These are phyloP conservation scores for Ochetophila trinervis DNA, from an alignment of 306 rosid species.

Conservation along the genomic window DNA sequence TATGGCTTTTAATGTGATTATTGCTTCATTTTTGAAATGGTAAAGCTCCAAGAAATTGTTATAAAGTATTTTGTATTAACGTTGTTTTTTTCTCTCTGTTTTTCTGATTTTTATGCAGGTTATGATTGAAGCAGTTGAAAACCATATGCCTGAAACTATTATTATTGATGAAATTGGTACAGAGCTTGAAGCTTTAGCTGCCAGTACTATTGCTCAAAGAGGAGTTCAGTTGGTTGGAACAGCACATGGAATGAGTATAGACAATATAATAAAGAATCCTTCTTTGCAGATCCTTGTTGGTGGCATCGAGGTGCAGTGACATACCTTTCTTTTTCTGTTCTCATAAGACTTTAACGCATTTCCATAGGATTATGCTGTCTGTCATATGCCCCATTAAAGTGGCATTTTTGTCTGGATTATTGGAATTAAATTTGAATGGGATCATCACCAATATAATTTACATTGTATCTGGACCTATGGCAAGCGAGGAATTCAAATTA, in stretches of 20 bases:
- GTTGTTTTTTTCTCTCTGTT: not conserved
- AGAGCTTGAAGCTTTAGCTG: constrained; percentile 97
- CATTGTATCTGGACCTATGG: no score
- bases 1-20: constrained; percentile 20
- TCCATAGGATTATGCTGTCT: not conserved
- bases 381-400: not conserved
- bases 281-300: constrained; percentile 94
- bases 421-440: not conserved
- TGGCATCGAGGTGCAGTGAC: constrained; percentile 76
- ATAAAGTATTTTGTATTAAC: no score
- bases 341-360: constrained; percentile 7
- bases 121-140: constrained; percentile 99
- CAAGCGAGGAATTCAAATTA: constrained; percentile 21
- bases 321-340: constrained; percentile 23
- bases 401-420: not conserved
- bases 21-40: constrained; percentile 19
- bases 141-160: constrained; percentile 94
- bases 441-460: no score
- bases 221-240: constrained; percentile 98
- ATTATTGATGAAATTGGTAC: constrained; percentile 99
- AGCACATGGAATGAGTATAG: constrained; percentile 93
- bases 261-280: constrained; percentile 81
- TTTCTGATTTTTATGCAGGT: constrained; percentile 41
- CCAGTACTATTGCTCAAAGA: constrained; percentile 99
- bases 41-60: not conserved